A percentile compares a stretch with the other conserved stretches of the same genome.
Evolutionary conservation across 305 asterid species (phyloP).

Genomic region (Fraxinus floribunda): DNA sequence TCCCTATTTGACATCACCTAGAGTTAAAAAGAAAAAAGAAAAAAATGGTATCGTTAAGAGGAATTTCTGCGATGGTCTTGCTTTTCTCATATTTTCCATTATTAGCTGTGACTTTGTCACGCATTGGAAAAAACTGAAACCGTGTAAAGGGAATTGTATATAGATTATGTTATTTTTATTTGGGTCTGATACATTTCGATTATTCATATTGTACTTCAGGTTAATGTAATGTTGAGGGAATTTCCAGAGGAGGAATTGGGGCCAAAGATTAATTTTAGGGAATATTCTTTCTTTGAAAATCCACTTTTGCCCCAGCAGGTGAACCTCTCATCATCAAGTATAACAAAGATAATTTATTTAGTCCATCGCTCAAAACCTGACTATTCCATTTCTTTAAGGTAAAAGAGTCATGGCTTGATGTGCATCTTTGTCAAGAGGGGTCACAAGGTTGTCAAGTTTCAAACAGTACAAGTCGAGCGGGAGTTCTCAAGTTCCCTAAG

Average conservation of each 20-base stretch:
- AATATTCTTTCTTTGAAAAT: constrained; percentile 79
- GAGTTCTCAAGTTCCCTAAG: constrained; percentile 76
- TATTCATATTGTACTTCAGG: constrained; percentile 46
- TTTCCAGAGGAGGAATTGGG: constrained; percentile 75
- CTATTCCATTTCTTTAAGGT: constrained; percentile 44
- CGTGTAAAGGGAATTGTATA: neutral
- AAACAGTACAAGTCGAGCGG: constrained; percentile 53
- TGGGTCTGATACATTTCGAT: neutral
- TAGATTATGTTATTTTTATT: neutral
- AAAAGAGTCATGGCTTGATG: constrained; percentile 90
- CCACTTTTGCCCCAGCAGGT: constrained; percentile 79
- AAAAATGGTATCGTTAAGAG: neutral
- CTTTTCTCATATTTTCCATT: neutral
- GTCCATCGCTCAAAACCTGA: neutral
- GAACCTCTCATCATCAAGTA: constrained; percentile 6
- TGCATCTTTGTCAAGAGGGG: constrained; percentile 83
- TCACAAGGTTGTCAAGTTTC: constrained; percentile 71
- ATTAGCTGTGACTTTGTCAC: neutral
- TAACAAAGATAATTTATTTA: neutral
- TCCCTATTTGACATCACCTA: neutral
- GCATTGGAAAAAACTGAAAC: neutral
- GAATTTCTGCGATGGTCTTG: neutral
- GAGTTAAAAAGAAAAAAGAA: neutral
- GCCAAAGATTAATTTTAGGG: constrained; percentile 69
- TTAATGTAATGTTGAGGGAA: constrained; percentile 72